A percentile compares a stretch with the other conserved stretches of the same genome.
Evolutionary conservation across 345 rosid genomes (phyloP).

Genomic region (Linum lewisii): DNA sequence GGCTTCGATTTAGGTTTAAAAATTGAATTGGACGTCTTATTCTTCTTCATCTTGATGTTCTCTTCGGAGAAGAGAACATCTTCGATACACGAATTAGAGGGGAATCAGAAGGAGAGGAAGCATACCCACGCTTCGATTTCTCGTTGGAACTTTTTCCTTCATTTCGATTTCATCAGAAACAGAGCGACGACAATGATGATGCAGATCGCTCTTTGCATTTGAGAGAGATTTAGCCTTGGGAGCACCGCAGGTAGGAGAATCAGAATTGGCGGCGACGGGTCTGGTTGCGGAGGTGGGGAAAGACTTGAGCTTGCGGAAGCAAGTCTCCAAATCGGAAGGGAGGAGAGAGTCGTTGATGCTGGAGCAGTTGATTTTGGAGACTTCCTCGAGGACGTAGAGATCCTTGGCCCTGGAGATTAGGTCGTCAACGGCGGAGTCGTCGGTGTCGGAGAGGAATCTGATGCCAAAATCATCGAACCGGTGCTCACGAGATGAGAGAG

Average conservation of each 20-base stretch:
- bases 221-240: background rate
- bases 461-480: slow-evolving; percentile 60
- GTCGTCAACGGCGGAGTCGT: too few species aligned
- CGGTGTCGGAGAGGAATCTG: slow-evolving; percentile 48
- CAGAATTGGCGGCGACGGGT: slow-evolving; percentile 8
- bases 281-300: slow-evolving; percentile 32
- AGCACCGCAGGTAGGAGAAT: too few species aligned
- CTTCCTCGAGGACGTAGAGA: too few species aligned
- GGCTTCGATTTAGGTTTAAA: too few species aligned
- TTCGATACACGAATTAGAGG: too few species aligned
- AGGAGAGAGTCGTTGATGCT: too few species aligned
- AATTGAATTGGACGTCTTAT: too few species aligned
- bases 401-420: too few species aligned
- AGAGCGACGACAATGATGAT: background rate
- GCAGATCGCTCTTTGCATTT: background rate
- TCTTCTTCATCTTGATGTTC: background rate
- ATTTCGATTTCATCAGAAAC: background rate
- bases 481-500: background rate
- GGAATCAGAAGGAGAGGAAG: too few species aligned
- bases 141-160: slow-evolving; percentile 15
- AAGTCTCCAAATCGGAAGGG: slow-evolving; percentile 59
- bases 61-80: background rate
- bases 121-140: slow-evolving; percentile 17
- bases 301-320: slow-evolving; percentile 70
- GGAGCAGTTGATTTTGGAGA: too few species aligned